Conservation (phyloP, 2,329 filamentous ascomycete genomes). For the Hymenoscyphus fructigenus region DNA sequence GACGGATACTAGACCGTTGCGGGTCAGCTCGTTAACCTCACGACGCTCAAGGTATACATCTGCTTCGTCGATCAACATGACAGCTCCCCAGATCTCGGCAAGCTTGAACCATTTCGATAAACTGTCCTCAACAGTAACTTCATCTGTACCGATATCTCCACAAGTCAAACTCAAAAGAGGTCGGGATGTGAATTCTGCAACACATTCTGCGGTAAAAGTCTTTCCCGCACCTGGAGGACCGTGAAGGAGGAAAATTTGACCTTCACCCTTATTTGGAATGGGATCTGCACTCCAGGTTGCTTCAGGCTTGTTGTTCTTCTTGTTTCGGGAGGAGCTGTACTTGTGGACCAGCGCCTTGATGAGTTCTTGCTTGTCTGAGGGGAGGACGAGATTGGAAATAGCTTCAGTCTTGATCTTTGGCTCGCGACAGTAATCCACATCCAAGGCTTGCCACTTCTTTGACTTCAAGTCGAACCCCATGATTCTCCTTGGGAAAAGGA, state of each 20-base stretch:
- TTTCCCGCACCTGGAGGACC: conserved; percentile 29
- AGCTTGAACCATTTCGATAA: conserved; percentile 48
- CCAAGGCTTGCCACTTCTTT: conserved; percentile 27
- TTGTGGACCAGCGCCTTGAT: conserved; percentile 29
- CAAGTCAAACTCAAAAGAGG: conserved; percentile 39
- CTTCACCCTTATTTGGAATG: conserved; percentile 28
- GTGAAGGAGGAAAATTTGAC: conserved; percentile 28
- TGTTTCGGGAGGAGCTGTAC: conserved; percentile 19
- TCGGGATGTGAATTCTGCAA: conserved; percentile 29
- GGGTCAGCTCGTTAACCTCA: conserved; percentile 33
- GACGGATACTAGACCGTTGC: conserved; percentile 39
- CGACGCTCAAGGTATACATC: conserved; percentile 48
- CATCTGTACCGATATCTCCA: conserved; percentile 50
- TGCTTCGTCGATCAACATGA: conserved; percentile 53
- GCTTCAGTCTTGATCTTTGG: conserved; percentile 24
- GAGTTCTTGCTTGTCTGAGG: conserved; percentile 23
- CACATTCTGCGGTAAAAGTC: conserved; percentile 28
- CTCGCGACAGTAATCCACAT: conserved; percentile 23
- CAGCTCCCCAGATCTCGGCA: conserved; percentile 50
- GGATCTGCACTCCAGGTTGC: conserved; percentile 23
- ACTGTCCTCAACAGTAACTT: conserved; percentile 46
- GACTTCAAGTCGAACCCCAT: conserved; percentile 29
- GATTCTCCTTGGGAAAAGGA: conserved; percentile 25
- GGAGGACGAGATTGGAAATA: conserved; percentile 26
- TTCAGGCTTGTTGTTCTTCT: conserved; percentile 14